Conservation (phyloP, 257 asterid genomes). For the Datura wrightii region DNA sequence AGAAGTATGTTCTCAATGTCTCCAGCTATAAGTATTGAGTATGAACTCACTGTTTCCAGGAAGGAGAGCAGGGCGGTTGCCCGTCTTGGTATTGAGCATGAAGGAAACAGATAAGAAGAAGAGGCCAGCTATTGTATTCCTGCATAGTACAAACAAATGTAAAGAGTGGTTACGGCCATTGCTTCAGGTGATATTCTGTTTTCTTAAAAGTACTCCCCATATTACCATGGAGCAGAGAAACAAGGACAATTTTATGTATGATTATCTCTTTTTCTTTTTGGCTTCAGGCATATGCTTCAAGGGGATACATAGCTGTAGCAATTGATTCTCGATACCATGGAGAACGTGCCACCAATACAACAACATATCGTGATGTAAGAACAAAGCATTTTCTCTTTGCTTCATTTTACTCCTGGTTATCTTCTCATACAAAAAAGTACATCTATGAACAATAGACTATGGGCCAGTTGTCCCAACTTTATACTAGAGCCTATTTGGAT, state of each 20-base stretch:
- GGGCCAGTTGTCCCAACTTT: background rate
- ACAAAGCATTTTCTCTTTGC: slow-evolving; percentile 33
- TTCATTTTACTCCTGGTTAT: slow-evolving; percentile 28
- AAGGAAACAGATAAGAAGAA: slow-evolving; percentile 49
- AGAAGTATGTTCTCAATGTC: background rate
- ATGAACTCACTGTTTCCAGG: slow-evolving; percentile 47
- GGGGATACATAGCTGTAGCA: slow-evolving; percentile 83
- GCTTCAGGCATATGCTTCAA: slow-evolving; percentile 90
- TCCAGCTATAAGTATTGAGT: background rate
- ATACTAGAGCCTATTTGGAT: too few species aligned
- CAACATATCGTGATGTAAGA: slow-evolving; percentile 82
- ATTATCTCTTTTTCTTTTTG: slow-evolving; percentile 28
- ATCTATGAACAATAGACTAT: background rate
- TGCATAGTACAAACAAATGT: slow-evolving; percentile 88
- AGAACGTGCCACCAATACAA: slow-evolving; percentile 76
- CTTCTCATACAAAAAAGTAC: background rate
- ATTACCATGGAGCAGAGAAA: background rate
- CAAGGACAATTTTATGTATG: background rate
- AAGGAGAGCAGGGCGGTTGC: slow-evolving; percentile 92
- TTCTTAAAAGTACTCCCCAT: background rate
- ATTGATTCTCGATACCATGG: slow-evolving; percentile 98
- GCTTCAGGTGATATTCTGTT: slow-evolving; percentile 67
- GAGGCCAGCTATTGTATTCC: slow-evolving; percentile 83
- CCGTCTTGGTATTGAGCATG: slow-evolving; percentile 78
- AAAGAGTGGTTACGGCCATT: slow-evolving; percentile 95